Conservation (phyloP, 305 asterid genomes). For the Ajuga reptans region DNA sequence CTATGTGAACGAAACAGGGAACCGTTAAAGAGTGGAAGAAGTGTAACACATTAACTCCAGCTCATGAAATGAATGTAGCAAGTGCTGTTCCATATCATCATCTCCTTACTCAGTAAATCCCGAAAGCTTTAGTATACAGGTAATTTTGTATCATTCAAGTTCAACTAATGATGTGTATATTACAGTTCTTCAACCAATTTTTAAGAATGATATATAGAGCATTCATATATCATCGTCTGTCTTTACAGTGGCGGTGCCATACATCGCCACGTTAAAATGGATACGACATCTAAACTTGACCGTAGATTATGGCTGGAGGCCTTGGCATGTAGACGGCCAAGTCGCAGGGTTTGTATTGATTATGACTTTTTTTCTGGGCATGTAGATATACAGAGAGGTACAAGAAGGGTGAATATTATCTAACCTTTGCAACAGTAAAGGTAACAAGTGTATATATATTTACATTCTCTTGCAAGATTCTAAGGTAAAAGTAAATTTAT, state of each 20-base stretch:
- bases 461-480: too few relatives aligned
- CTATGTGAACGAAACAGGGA: slow-evolving; percentile 14
- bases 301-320: slow-evolving; percentile 10
- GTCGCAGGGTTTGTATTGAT: slow-evolving; percentile 15
- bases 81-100: slow-evolving; percentile 8
- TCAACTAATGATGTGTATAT: too few relatives aligned
- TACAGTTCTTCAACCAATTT: too few relatives aligned
- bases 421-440: slow-evolving; percentile 22
- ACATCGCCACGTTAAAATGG: slow-evolving; percentile 17
- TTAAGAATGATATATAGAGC: too few relatives aligned
- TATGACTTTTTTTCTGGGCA: neutral
- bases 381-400: slow-evolving; percentile 19
- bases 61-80: slow-evolving; percentile 1
- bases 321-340: slow-evolving; percentile 17
- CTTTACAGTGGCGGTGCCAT: slow-evolving; percentile 8
- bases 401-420: slow-evolving; percentile 4
- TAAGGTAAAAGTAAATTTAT: too few relatives aligned
- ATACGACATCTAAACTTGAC: slow-evolving; percentile 12
- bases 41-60: neutral
- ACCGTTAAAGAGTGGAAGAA: slow-evolving; percentile 16
- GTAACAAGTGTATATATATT: neutral
- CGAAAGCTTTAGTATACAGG: slow-evolving; percentile 23
- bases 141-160: neutral
- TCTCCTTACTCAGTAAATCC: slow-evolving; percentile 11
- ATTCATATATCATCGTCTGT: too few relatives aligned